Evolutionary conservation across 73 alveolate species (phyloP).

Genomic region (Symbiodinium pilosum): DNA sequence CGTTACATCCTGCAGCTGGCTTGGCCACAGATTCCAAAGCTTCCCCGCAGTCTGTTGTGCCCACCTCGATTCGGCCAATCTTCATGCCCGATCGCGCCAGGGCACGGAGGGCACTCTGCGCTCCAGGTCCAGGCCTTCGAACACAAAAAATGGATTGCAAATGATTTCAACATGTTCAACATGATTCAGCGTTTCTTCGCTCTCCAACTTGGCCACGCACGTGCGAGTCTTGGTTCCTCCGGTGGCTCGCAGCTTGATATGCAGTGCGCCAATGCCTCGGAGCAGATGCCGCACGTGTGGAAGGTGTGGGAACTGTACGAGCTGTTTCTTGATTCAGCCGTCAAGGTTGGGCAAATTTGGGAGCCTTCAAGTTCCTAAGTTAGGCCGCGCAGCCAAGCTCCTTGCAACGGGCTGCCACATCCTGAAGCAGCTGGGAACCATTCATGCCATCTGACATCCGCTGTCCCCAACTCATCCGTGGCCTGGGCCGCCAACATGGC

Average conservation of each 20-base stretch:
- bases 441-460: no score
- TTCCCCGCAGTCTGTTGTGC: no score
- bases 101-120: conserved; percentile 99
- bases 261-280: conserved; percentile 99
- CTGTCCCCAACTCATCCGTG: not conserved
- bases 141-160: no score
- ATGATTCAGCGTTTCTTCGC: not conserved
- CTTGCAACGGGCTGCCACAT: conserved; percentile 98
- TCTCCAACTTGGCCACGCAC: conserved; percentile 65
- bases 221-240: conserved; percentile 99
- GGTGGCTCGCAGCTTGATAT: conserved; percentile 99
- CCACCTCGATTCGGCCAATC: conserved; percentile 99
- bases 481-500: conserved; percentile 99
- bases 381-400: conserved; percentile 98
- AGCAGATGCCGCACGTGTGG: no score
- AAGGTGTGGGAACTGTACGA: no score
- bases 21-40: no score
- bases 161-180: not conserved
- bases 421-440: conserved; percentile 59
- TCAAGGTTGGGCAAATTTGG: no score
- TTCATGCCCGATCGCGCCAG: conserved; percentile 99
- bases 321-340: no score
- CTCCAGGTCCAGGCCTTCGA: conserved; percentile 98
- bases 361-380: conserved; percentile 98
- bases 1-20: conserved; percentile 98